These are phyloP conservation scores for Xylaria grammica DNA, from an alignment of 495 filamentous ascomycete species.

Conservation along the genomic window DNA sequence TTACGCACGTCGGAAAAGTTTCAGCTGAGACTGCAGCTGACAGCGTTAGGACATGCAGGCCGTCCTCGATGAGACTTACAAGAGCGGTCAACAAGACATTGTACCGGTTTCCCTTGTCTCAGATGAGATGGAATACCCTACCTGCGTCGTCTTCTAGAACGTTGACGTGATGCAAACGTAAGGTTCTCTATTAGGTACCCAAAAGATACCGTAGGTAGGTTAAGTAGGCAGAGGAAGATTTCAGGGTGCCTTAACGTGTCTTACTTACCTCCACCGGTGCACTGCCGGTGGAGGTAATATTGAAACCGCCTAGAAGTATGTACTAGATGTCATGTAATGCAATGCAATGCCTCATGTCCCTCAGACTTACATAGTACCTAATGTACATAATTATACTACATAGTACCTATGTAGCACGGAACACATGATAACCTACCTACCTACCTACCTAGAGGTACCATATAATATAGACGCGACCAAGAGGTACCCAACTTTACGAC, in stretches of 20 bases:
- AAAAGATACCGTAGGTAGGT: background rate
- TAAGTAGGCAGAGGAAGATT: background rate
- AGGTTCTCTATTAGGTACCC: background rate
- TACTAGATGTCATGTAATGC: conserved; percentile 3
- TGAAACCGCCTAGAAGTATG: no score
- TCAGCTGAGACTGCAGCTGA: background rate
- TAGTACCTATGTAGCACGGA: no score
- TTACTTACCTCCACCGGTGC: no score
- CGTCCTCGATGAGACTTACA: background rate
- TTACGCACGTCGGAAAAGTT: background rate
- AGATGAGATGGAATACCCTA: background rate
- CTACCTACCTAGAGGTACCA: background rate
- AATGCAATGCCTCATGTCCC: conserved; percentile 10
- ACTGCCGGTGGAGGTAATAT: no score
- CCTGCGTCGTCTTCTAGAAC: background rate
- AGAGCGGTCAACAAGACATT: conserved; percentile 3
- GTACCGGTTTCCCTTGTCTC: background rate
- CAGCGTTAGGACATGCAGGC: background rate
- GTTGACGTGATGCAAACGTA: no score
- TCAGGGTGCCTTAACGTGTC: conserved; percentile 20
- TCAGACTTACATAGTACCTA: background rate
- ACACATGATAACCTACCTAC: no score
- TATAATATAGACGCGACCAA: no score
- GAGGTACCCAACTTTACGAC: background rate
- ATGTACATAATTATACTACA: no score